phyloP scores from a whole-genome alignment of 1,284 basidiomycete genomes.

The Caloboletus inedulis region DNA sequence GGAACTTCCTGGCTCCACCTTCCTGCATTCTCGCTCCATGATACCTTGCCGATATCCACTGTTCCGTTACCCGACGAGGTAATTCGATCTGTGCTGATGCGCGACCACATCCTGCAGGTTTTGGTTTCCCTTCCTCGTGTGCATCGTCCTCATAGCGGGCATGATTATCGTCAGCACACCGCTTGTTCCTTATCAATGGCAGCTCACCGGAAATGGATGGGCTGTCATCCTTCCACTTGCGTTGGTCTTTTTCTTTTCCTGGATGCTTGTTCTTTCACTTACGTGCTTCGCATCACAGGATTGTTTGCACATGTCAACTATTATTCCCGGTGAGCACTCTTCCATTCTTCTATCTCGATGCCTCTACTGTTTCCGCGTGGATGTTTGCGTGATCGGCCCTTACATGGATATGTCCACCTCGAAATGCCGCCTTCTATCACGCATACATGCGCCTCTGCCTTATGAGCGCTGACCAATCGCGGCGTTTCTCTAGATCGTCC shows the following conservation, averaged over 20 bases:
- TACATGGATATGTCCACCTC: neutral
- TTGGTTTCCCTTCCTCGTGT: slow-evolving; percentile 35
- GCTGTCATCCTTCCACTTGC: slow-evolving; percentile 67
- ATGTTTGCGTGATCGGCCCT: slow-evolving; percentile 1
- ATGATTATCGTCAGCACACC: slow-evolving; percentile 58
- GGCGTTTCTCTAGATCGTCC: slow-evolving; percentile 50
- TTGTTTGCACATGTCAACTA: slow-evolving; percentile 61
- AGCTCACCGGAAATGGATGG: slow-evolving; percentile 58
- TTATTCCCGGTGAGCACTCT: slow-evolving; percentile 58
- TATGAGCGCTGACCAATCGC: slow-evolving; percentile 17
- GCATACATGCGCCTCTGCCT: neutral
- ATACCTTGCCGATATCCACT: neutral
- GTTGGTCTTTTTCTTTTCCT: slow-evolving; percentile 36
- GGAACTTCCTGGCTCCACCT: neutral
- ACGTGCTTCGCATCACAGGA: slow-evolving; percentile 33
- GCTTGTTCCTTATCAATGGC: slow-evolving; percentile 61
- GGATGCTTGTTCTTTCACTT: neutral
- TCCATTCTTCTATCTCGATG: slow-evolving; percentile 2
- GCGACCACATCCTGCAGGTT: slow-evolving; percentile 23
- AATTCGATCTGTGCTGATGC: slow-evolving; percentile 15
- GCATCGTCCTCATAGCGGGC: slow-evolving; percentile 39
- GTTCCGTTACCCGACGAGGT: slow-evolving; percentile 5
- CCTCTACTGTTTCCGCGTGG: neutral
- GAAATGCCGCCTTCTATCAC: slow-evolving; percentile 4
- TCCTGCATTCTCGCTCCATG: neutral